Evolutionary conservation across 2,329 filamentous ascomycete species (phyloP).

Genomic region (Ascomycota sp.): DNA sequence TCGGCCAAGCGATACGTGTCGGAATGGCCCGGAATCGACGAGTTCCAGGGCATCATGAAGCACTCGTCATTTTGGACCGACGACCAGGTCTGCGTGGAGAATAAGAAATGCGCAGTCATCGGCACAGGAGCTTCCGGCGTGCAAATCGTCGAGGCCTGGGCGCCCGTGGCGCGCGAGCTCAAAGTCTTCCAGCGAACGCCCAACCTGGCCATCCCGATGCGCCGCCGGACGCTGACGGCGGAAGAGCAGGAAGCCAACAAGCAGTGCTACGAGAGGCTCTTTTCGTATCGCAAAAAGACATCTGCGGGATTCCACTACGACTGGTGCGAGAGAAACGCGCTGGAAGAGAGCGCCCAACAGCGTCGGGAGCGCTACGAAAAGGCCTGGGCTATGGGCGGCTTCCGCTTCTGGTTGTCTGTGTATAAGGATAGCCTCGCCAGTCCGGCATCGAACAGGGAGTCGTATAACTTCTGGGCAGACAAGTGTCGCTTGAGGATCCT

Average conservation of each 20-base stretch:
- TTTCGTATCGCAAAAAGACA: constrained; percentile 26
- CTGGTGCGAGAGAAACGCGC: constrained; percentile 30
- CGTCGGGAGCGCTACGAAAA: constrained; percentile 26
- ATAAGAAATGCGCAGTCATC: constrained; percentile 40
- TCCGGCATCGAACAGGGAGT: constrained; percentile 25
- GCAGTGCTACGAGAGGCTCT: constrained; percentile 27
- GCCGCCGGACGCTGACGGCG: constrained; percentile 18
- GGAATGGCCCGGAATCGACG: constrained; percentile 35
- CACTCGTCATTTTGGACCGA: constrained; percentile 43
- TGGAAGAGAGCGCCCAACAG: constrained; percentile 29
- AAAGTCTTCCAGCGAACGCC: constrained; percentile 47
- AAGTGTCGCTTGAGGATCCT: constrained; percentile 28
- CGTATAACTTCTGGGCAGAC: constrained; percentile 33
- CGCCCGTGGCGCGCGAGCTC: constrained; percentile 27
- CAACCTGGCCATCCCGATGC: constrained; percentile 44
- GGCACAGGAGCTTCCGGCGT: constrained; percentile 45
- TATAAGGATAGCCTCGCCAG: constrained; percentile 31
- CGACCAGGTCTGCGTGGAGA: constrained; percentile 30
- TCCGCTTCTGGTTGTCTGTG: constrained; percentile 29
- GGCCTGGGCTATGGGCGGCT: constrained; percentile 30
- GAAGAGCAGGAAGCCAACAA: constrained; percentile 21
- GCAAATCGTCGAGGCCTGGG: constrained; percentile 41
- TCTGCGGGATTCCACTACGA: constrained; percentile 41
- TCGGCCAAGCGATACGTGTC: constrained; percentile 41
- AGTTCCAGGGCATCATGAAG: constrained; percentile 37